Conservation (phyloP, 768 basidiomycete species). For the Tulasnella calospora region DNA sequence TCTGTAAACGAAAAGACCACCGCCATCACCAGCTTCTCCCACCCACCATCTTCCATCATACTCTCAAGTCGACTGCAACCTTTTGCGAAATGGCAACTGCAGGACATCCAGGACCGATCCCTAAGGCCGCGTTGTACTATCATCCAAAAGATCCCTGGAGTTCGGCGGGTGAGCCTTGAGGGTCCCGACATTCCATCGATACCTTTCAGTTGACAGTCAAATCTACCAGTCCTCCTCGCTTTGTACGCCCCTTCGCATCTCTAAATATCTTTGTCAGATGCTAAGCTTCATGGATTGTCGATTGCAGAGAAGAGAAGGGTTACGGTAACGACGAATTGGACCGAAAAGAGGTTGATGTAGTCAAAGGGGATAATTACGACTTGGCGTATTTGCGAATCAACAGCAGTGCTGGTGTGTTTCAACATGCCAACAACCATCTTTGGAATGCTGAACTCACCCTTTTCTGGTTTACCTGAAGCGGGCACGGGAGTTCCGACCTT, state of each 20-base stretch:
- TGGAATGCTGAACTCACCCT: neutral
- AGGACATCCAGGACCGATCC: neutral
- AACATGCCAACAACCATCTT: neutral
- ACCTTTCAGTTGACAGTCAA: neutral
- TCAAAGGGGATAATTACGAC: conserved; percentile 72
- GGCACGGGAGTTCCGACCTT: conserved; percentile 75
- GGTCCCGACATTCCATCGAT: neutral
- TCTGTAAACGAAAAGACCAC: neutral
- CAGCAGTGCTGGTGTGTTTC: conserved; percentile 52
- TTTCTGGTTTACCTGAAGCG: neutral
- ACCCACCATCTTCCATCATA: neutral
- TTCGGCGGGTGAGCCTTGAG: conserved; percentile 12
- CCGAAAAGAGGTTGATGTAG: conserved; percentile 58
- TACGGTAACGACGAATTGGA: conserved; percentile 74
- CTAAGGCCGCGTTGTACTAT: conserved; percentile 17
- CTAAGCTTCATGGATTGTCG: neutral
- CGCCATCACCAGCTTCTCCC: neutral
- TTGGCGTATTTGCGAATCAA: conserved; percentile 74
- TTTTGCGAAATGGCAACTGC: neutral
- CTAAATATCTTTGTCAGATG: neutral
- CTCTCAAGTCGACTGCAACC: neutral
- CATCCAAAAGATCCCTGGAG: conserved; percentile 18
- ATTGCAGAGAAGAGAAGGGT: conserved; percentile 64
- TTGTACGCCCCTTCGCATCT: neutral
- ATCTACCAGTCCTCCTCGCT: neutral